A percentile compares a stretch with the other conserved stretches of the same genome.
Conservation (phyloP, 441 rosid species). For the Lepidium campestre region DNA sequence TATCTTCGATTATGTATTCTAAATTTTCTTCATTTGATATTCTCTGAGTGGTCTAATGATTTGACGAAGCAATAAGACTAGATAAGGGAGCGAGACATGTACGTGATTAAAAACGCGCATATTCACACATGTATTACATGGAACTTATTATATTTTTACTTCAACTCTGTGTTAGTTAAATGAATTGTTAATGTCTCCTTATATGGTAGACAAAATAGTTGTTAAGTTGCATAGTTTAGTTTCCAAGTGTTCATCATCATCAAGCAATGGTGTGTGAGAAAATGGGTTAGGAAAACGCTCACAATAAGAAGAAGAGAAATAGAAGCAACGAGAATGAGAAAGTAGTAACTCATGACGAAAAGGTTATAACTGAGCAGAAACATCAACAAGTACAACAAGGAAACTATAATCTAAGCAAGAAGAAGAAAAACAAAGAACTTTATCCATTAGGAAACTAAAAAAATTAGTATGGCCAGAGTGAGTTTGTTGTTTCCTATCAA, state of each 20-base stretch:
- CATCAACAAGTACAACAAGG: constrained; percentile 4
- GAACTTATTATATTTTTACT: too few relatives aligned
- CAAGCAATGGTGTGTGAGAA: too few relatives aligned
- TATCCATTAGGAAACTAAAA: constrained; percentile 79
- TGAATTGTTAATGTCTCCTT: too few relatives aligned
- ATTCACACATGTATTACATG: too few relatives aligned
- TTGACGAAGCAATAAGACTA: too few relatives aligned
- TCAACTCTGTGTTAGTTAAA: too few relatives aligned
- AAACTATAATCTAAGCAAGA: constrained; percentile 29
- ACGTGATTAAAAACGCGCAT: too few relatives aligned
- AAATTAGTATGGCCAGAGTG: constrained; percentile 74
- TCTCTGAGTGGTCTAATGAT: too few relatives aligned
- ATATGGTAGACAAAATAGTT: too few relatives aligned
- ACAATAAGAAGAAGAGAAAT: constrained; percentile 14
- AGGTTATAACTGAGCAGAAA: neutral
- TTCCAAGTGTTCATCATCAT: neutral
- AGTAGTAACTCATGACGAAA: neutral
- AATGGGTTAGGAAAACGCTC: constrained; percentile 6
- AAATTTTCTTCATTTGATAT: too few relatives aligned
- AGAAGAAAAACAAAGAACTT: constrained; percentile 46
- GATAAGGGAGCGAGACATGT: too few relatives aligned
- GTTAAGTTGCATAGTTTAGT: neutral
- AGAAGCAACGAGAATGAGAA: neutral
- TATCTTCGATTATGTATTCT: too few relatives aligned
- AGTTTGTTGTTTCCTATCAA: neutral